phyloP scores from a whole-genome alignment of 1,284 basidiomycete species.

The Austroboletus niveus region DNA sequence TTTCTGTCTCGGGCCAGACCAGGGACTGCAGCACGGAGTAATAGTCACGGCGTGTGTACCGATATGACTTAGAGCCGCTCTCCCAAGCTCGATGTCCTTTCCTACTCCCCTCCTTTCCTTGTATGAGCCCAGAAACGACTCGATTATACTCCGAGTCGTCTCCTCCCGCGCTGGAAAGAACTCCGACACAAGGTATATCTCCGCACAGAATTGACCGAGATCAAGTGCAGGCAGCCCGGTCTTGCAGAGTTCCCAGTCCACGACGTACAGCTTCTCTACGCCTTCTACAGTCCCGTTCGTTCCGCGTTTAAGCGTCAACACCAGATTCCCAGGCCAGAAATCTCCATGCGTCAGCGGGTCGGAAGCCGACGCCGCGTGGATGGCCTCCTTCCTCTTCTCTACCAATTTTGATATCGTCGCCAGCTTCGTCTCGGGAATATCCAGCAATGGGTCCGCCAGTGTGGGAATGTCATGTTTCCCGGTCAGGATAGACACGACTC shows the following conservation, averaged over 20 bases:
- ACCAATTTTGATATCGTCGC: constrained; percentile 36
- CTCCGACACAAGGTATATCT: constrained; percentile 46
- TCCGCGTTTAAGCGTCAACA: constrained; percentile 35
- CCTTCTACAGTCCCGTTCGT: constrained; percentile 22
- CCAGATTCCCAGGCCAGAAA: constrained; percentile 66
- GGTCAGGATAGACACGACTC: constrained; percentile 44
- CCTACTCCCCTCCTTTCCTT: constrained; percentile 18
- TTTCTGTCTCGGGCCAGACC: constrained; percentile 42
- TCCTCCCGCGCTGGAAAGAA: constrained; percentile 42
- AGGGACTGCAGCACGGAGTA: constrained; percentile 41
- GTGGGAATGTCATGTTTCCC: constrained; percentile 33
- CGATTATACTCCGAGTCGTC: constrained; percentile 34
- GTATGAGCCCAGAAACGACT: constrained; percentile 47
- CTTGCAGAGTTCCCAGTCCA: constrained; percentile 59
- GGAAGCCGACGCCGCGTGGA: constrained; percentile 36
- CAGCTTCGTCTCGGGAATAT: constrained; percentile 37
- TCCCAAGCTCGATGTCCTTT: constrained; percentile 23
- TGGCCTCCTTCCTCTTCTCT: constrained; percentile 27
- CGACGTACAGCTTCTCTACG: constrained; percentile 42
- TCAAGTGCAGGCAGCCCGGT: constrained; percentile 52
- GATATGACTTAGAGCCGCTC: constrained; percentile 39
- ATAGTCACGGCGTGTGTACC: constrained; percentile 50
- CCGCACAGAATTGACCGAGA: constrained; percentile 59
- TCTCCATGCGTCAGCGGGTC: constrained; percentile 45
- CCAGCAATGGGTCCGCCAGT: constrained; percentile 42